Percentiles rank a stretch among this genome's conserved stretches.
phyloP scores from a whole-genome alignment of 2,329 filamentous ascomycete genomes.

The Phialophora expanda region DNA sequence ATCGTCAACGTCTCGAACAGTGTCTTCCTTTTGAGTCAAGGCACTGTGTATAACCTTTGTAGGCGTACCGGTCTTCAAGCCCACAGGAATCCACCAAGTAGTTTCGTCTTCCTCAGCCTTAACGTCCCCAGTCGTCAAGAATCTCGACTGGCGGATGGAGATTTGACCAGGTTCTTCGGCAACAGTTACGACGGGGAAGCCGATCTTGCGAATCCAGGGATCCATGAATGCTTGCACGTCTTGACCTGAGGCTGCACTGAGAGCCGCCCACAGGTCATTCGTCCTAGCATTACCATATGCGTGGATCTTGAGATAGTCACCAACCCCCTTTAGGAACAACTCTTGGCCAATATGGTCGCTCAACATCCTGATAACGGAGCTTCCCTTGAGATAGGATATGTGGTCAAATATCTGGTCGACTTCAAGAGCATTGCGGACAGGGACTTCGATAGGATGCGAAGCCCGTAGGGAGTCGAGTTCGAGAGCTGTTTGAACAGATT shows the following conservation, averaged over 20 bases:
- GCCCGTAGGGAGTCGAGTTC: slow-evolving; percentile 86
- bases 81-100: slow-evolving; percentile 93
- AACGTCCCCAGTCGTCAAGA: slow-evolving; percentile 88
- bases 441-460: slow-evolving; percentile 95
- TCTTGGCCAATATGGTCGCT: slow-evolving; percentile 86
- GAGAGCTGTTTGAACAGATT: slow-evolving; percentile 91
- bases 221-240: slow-evolving; percentile 89
- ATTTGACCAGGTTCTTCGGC: slow-evolving; percentile 83
- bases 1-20: slow-evolving; percentile 67
- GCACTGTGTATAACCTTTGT: slow-evolving; percentile 68
- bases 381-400: slow-evolving; percentile 96
- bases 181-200: slow-evolving; percentile 87
- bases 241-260: slow-evolving; percentile 84
- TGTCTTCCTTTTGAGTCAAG: slow-evolving; percentile 76
- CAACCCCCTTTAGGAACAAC: slow-evolving; percentile 87
- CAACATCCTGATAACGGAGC: slow-evolving; percentile 95
- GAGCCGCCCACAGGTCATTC: slow-evolving; percentile 84
- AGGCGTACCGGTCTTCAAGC: slow-evolving; percentile 75
- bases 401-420: slow-evolving; percentile 98
- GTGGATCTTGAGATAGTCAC: slow-evolving; percentile 85
- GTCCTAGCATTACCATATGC: slow-evolving; percentile 89
- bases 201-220: slow-evolving; percentile 93
- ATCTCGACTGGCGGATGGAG: slow-evolving; percentile 81
- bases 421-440: slow-evolving; percentile 89
- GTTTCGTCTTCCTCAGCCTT: slow-evolving; percentile 90